Percentiles rank a stretch among this genome's conserved stretches.
phyloP scores from a whole-genome alignment of 202 grass and related monocot species.

The Zizania palustris region DNA sequence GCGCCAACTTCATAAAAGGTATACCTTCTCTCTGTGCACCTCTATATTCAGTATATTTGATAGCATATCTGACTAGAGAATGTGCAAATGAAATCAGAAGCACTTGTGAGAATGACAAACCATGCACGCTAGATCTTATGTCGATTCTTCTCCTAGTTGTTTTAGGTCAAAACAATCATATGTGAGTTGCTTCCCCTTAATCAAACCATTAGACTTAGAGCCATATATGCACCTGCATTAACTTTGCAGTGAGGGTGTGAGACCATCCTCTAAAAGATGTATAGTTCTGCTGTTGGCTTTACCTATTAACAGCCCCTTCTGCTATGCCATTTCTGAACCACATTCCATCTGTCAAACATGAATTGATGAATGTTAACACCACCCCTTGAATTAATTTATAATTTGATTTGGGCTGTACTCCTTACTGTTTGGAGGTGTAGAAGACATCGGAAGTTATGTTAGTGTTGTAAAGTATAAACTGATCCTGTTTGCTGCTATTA shows the following conservation, averaged over 20 bases:
- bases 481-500: not conserved
- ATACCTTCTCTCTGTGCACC: constrained; percentile 4
- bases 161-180: not conserved
- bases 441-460: too few relatives aligned
- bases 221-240: not conserved
- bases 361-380: too few relatives aligned
- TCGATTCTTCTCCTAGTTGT: not conserved
- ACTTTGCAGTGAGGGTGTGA: not conserved
- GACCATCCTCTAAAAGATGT: not conserved
- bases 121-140: not conserved
- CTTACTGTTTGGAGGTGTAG: too few relatives aligned
- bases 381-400: too few relatives aligned
- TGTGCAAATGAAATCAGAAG: not conserved
- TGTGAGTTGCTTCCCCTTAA: not conserved
- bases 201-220: not conserved
- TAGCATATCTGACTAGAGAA: not conserved
- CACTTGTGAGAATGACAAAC: not conserved
- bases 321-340: not conserved
- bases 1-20: constrained; percentile 36
- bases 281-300: not conserved
- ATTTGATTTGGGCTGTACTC: too few relatives aligned
- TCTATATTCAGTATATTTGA: not conserved
- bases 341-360: not conserved
- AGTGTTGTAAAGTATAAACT: not conserved
- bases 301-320: not conserved